Evolutionary conservation across 2,329 filamentous ascomycete genomes (phyloP), one percentile per base, ranked within the genome.

Genomic region (Thelonectria rubi): DNA sequence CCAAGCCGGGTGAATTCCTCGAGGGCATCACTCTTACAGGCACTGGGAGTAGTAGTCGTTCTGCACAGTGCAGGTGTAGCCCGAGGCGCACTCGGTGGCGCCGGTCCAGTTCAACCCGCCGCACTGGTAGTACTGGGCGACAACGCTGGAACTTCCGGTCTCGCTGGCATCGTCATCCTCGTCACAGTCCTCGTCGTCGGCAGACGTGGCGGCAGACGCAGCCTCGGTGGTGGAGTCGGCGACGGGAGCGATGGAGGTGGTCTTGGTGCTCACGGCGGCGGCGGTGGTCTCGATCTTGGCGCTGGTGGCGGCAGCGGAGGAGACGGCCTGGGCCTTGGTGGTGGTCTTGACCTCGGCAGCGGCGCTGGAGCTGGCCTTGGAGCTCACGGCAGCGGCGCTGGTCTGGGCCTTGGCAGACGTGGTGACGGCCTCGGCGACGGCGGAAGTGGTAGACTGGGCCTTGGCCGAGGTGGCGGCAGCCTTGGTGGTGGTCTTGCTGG

Each of bases 41-140:
- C 76, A 78, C 64, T 80, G 79, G 30, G 65, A 77, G 73, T 80
- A 80, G 57, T 71, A 80, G 8, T 67, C 50, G 64, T 79, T 80
- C 56, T 68, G 65, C 51, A 70, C 64, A 50, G 72, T 69, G 69
- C 80, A 82, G 42, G 67, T 72, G 69, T 71, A 77, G 51, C 80
- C 80, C 11, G 75, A 75, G 0, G 55, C 69, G 58, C 80, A 82
- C 71, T 76, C 79, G 1, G 79, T 81, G 5, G 78, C 63, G 24
- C 80, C 80, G 12, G 67, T 65, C 73, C 73, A 82, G 43, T 73
- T 74, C 15, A 67, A 73, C 26, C 80, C 80, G 52, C 80, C 80
- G 48, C 80, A 82, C 65, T 80, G 80, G 15, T 63, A 52, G 26
- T 52, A 66, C 17, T 55, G 39, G 6, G 21, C 26, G 11, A 20